Percentiles rank a stretch among this genome's conserved stretches.
Conservation (phyloP, 1,284 basidiomycete species). For the Earliella scabrosa region DNA sequence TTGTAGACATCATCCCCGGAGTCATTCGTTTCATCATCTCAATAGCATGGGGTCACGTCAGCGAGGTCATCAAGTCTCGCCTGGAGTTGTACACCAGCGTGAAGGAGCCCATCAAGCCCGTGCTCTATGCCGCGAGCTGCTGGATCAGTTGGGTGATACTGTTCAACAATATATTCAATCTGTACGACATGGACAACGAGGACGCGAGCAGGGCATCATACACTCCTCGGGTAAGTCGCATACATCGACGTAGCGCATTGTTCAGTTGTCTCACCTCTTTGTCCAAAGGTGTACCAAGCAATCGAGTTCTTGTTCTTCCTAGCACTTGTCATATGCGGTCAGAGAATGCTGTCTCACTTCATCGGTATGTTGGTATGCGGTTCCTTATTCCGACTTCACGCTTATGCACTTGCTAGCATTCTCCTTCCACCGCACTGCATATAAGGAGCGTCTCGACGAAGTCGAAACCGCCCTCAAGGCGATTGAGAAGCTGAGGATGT, state of each 20-base stretch:
- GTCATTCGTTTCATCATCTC: slow-evolving; percentile 56
- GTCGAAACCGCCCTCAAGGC: slow-evolving; percentile 59
- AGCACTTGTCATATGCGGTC: slow-evolving; percentile 58
- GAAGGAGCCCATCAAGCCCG: slow-evolving; percentile 69
- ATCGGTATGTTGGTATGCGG: slow-evolving; percentile 42
- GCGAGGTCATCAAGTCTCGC: slow-evolving; percentile 64
- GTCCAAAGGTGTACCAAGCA: slow-evolving; percentile 51
- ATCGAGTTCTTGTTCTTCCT: slow-evolving; percentile 76
- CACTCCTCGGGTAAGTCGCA: slow-evolving; percentile 48
- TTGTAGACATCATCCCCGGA: slow-evolving; percentile 68
- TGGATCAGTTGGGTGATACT: slow-evolving; percentile 77
- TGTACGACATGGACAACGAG: slow-evolving; percentile 51
- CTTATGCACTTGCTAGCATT: slow-evolving; percentile 46
- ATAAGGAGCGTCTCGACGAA: slow-evolving; percentile 69
- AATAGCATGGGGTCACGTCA: slow-evolving; percentile 74
- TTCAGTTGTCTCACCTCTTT: neutral
- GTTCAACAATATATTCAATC: slow-evolving; percentile 61
- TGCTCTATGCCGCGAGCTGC: slow-evolving; percentile 65
- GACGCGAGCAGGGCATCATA: slow-evolving; percentile 55
- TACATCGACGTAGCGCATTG: no score
- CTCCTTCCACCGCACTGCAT: slow-evolving; percentile 78
- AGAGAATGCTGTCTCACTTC: slow-evolving; percentile 68
- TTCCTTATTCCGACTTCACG: neutral
- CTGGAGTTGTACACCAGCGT: slow-evolving; percentile 72
- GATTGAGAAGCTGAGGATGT: slow-evolving; percentile 72